Evolutionary conservation across 768 basidiomycete species (phyloP), one percentile per base, ranked within the genome.

Genomic region (Boletus sp.): DNA sequence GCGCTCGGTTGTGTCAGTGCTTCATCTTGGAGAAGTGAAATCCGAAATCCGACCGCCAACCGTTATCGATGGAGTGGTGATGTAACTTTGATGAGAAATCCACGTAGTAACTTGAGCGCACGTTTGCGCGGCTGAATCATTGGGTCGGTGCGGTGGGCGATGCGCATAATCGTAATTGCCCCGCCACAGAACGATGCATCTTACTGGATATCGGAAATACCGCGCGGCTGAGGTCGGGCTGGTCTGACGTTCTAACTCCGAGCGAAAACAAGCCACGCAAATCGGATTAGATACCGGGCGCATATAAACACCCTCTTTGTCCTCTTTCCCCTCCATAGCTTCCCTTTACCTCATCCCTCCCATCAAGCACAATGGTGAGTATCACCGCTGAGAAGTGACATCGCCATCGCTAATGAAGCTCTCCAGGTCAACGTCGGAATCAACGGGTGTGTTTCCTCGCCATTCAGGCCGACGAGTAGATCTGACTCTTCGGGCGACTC

Each of bases 391-490:
- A 33, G n/a, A 15, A 6, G 1, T 1, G 7, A 17, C 1, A 3
- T 37, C 34, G 1, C 6, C n/a, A 23, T 57, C 38, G 27, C 43
- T 69, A 1, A 69, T 11, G 2, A 29, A 17, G 1, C 25, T 4
- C 38, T 33, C 6, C 41, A 77, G 72, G 86, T 93, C 77, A 89
- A 91, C 77, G 93, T 94, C 72, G 94, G 94, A 65, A 97, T 97
- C 80, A 97, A 97, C 77, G 93, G 93, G 92, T 95, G 77, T 63
- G 83, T 62, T 35, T 50, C 52, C 19, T 58, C 51, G 25, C 27
- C 49, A n/a, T 51, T 25, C 23, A 4, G 29, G 35, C 33, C 19
- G 57, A 50, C 8, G 5, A 53, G 47, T 29, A 44, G 25, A 60
- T 58, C 55, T 67, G 23, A 69, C 53, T 47, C 21, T 17, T 3